Evolutionary conservation across 305 asterid genomes (phyloP).

Genomic region (Caryopteris hybrid): DNA sequence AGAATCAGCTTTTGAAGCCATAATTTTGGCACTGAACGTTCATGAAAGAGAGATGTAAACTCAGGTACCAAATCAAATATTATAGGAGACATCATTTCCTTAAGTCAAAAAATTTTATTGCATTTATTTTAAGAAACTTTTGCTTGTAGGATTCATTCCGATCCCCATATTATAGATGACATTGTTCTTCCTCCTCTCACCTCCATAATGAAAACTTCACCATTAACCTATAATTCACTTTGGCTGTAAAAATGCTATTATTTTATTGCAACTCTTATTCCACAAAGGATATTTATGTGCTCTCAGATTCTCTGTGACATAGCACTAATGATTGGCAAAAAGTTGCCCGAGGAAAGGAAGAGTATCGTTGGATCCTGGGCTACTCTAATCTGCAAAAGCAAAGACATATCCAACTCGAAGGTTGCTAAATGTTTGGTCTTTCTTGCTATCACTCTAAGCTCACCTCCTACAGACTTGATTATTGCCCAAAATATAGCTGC

Average conservation of each 20-base stretch:
- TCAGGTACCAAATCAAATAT: not conserved
- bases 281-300: not conserved
- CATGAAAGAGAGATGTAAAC: not conserved
- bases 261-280: not conserved
- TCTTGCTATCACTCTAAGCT: conserved; percentile 46
- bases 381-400: conserved; percentile 44
- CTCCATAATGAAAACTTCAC: not conserved
- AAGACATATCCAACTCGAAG: conserved; percentile 48
- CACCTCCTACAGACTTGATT: conserved; percentile 56
- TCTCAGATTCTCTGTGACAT: conserved; percentile 61
- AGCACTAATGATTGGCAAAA: conserved; percentile 51
- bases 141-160: not conserved
- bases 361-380: conserved; percentile 59
- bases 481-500: conserved; percentile 54
- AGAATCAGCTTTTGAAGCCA: not conserved
- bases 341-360: conserved; percentile 47
- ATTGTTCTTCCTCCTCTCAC: not conserved
- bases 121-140: not conserved
- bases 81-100: no score
- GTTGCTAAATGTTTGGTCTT: conserved; percentile 56
- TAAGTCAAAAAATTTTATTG: not conserved
- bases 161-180: not conserved
- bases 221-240: not conserved
- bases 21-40: not conserved
- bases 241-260: conserved; percentile 3